Conservation (phyloP, 164 flowering plant species). For the Kingdonia uniflora region DNA sequence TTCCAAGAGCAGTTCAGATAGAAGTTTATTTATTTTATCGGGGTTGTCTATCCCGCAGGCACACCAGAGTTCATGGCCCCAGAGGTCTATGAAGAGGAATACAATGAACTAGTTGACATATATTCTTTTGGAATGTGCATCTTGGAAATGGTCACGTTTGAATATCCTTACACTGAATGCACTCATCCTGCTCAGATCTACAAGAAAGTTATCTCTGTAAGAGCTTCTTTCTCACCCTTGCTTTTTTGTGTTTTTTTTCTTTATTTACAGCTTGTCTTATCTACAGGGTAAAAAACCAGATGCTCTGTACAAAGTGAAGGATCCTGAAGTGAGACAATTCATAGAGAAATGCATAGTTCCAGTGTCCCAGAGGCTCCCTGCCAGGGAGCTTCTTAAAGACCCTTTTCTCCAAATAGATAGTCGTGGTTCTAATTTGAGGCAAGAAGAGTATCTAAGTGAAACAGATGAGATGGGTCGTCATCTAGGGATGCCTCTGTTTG, state of each 20-base stretch:
- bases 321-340: constrained; percentile 73
- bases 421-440: constrained; percentile 31
- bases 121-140: constrained; percentile 97
- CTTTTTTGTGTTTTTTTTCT: neutral
- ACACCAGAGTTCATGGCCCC: constrained; percentile 99
- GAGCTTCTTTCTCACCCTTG: constrained; percentile 13
- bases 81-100: constrained; percentile 90
- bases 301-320: constrained; percentile 66
- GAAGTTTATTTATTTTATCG: neutral
- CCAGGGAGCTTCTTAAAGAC: constrained; percentile 74
- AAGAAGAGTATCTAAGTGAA: constrained; percentile 24
- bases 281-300: constrained; percentile 83
- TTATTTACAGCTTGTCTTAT: neutral
- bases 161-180: constrained; percentile 99
- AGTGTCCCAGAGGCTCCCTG: constrained; percentile 64
- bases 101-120: constrained; percentile 92
- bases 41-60: constrained; percentile 30
- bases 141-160: constrained; percentile 93
- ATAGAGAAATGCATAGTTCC: constrained; percentile 87
- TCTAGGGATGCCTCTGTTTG: constrained; percentile 25
- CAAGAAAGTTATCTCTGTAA: constrained; percentile 91
- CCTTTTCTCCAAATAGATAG: constrained; percentile 79
- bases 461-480: constrained; percentile 25
- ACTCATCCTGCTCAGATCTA: constrained; percentile 88
- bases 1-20: neutral